These are phyloP conservation scores for Pythium scleroteichum DNA, from an alignment of 352 stramenopile species.

Conservation along the genomic window DNA sequence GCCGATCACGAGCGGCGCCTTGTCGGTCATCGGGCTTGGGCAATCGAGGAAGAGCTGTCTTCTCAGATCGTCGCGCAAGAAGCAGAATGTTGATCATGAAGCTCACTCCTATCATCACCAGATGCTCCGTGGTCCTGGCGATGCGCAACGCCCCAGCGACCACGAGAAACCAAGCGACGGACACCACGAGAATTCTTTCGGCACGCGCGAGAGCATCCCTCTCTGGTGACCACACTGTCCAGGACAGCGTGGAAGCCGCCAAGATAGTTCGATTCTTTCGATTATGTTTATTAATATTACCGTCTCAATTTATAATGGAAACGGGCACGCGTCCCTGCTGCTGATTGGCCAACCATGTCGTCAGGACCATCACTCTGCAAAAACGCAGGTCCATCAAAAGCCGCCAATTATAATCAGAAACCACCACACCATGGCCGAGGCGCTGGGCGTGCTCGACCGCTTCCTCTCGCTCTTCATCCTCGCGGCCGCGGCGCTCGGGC, in stretches of 20 bases:
- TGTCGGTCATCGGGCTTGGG: neutral
- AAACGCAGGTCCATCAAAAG: no score
- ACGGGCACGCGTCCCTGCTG: neutral
- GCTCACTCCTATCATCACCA: neutral
- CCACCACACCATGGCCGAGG: neutral
- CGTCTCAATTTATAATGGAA: constrained; percentile 1
- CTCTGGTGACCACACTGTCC: no score
- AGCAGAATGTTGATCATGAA: neutral
- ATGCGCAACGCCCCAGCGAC: no score
- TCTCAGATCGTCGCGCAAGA: no score
- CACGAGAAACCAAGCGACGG: no score
- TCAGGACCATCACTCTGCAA: neutral
- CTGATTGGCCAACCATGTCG: constrained; percentile 15
- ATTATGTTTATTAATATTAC: no score
- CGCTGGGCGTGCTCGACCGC: constrained; percentile 39
- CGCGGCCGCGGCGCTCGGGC: constrained; percentile 32
- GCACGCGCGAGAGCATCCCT: neutral
- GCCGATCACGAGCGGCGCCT: constrained; percentile 37
- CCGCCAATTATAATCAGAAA: neutral
- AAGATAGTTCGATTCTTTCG: no score
- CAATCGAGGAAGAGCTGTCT: no score
- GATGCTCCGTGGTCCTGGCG: neutral
- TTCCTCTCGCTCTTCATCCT: constrained; percentile 59
- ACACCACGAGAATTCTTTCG: neutral
- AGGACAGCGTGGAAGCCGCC: no score